phyloP scores from a whole-genome alignment of 2,329 filamentous ascomycete genomes.

The Trichoderma sp. region DNA sequence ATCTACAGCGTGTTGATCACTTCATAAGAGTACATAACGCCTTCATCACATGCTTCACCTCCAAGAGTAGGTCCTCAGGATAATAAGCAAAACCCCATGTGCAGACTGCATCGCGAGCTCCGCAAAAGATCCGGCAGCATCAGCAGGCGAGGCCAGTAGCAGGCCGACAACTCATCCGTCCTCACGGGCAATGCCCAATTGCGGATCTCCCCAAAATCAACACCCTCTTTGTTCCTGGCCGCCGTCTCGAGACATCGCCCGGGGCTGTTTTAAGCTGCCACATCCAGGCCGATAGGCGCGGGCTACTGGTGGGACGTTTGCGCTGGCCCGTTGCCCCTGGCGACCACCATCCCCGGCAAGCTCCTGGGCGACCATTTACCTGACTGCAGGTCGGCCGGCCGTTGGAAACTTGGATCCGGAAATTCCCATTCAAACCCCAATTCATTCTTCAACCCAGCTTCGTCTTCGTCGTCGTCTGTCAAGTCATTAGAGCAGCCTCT shows the following conservation, averaged over 20 bases:
- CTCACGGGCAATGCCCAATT: conserved; percentile 9
- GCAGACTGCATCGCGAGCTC: background rate
- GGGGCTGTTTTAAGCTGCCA: conserved; percentile 12
- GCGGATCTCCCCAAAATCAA: conserved; percentile 15
- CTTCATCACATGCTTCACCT: background rate
- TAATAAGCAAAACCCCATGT: background rate
- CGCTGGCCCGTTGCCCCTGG: conserved; percentile 39
- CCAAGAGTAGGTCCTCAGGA: too few species aligned
- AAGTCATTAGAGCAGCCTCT: conserved; percentile 15
- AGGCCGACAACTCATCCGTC: conserved; percentile 14
- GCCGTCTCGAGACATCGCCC: conserved; percentile 9
- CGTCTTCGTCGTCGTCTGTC: conserved; percentile 7
- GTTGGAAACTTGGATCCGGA: conserved; percentile 35
- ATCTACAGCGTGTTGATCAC: too few species aligned
- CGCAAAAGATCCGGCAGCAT: background rate
- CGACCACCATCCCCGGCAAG: conserved; percentile 37
- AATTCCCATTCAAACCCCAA: conserved; percentile 13
- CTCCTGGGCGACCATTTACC: conserved; percentile 31
- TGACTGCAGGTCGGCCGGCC: conserved; percentile 32
- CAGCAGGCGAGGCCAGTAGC: background rate
- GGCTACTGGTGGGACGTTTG: conserved; percentile 21
- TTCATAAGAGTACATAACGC: too few species aligned
- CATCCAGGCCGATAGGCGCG: conserved; percentile 13
- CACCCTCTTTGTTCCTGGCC: conserved; percentile 25
- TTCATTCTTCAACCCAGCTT: conserved; percentile 28